phyloP scores from a whole-genome alignment of 2,329 filamentous ascomycete species.

The Corniculantispora saksenae region DNA sequence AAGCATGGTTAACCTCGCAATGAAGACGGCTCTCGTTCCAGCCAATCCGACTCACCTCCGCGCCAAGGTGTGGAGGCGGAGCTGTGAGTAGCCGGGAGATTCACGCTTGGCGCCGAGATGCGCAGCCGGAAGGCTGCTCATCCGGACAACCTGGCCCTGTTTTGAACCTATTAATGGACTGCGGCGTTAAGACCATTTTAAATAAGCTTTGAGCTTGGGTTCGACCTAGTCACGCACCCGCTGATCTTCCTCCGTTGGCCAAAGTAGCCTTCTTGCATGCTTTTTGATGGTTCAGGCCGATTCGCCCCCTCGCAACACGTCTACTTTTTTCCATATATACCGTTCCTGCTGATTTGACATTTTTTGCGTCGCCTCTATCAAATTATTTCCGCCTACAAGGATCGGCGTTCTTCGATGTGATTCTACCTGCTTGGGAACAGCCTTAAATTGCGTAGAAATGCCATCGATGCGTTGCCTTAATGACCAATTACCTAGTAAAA shows the following conservation, averaged over 20 bases:
- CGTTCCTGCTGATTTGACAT: no score
- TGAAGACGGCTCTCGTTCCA: background rate
- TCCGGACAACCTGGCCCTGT: background rate
- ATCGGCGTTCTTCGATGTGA: no score
- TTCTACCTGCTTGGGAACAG: no score
- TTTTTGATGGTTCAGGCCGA: no score
- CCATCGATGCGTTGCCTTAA: no score
- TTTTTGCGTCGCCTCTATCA: no score
- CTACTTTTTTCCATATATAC: no score
- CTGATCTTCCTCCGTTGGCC: background rate
- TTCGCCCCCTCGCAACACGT: no score
- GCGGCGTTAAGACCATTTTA: background rate
- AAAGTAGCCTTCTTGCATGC: no score
- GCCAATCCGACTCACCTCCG: background rate
- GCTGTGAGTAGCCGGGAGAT: background rate
- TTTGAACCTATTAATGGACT: background rate
- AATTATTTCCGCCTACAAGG: no score
- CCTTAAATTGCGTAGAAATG: no score
- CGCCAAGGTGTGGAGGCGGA: constrained; percentile 5
- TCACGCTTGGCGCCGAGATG: background rate
- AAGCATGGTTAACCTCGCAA: background rate
- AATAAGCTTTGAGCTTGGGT: background rate
- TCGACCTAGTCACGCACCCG: background rate
- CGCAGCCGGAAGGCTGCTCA: background rate
- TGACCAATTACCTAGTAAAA: no score